phyloP scores from a whole-genome alignment of 176 grass and related monocot genomes.

The Eleusine coracana region DNA sequence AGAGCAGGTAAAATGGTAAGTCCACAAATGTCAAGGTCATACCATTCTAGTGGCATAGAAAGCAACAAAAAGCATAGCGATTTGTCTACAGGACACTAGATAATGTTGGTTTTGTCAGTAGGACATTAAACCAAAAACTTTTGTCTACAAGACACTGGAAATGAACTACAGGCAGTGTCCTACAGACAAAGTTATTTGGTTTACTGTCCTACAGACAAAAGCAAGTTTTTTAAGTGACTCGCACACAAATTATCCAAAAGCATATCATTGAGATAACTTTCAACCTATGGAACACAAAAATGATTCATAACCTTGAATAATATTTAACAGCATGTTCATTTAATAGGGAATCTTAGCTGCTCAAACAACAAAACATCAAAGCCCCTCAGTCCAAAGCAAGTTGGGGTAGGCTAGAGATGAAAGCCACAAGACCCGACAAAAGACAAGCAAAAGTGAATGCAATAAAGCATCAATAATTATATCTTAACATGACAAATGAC shows the following conservation, averaged over 20 bases:
- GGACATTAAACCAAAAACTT: too few species aligned
- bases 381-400: too few species aligned
- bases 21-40: neutral
- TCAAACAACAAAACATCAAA: neutral
- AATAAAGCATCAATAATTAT: neutral
- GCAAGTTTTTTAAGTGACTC: too few species aligned
- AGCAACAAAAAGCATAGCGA: neutral
- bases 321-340: neutral
- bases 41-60: neutral
- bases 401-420: too few species aligned
- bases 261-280: neutral
- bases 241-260: neutral
- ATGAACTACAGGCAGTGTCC: too few species aligned
- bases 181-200: too few species aligned
- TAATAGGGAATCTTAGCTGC: neutral
- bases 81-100: too few species aligned
- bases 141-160: too few species aligned
- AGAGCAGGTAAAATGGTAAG: neutral
- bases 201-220: too few species aligned
- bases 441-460: neutral
- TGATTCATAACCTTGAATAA: constrained; percentile 12
- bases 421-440: too few species aligned
- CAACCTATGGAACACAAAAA: neutral
- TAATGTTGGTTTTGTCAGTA: too few species aligned
- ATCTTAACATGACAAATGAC: neutral